Percentiles rank a stretch among this genome's conserved stretches.
Conservation (phyloP, 371 early-diverging fungal species). For the Mortierella sp. region DNA sequence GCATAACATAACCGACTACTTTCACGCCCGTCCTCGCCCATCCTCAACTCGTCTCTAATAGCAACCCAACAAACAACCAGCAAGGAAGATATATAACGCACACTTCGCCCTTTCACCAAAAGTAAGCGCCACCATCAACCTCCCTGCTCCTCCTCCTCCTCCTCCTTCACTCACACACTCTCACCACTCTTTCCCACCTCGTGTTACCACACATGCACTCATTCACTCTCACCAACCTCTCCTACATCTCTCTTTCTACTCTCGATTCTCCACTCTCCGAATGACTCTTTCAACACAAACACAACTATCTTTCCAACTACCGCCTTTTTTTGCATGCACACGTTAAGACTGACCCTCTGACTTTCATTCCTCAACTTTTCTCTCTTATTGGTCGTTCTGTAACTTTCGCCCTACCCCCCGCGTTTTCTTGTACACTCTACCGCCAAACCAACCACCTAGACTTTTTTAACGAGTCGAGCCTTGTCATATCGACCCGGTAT, state of each 20-base stretch:
- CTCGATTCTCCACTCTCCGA: too few relatives aligned
- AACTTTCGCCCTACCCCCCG: not conserved
- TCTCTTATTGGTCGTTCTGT: not conserved
- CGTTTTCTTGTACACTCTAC: not conserved
- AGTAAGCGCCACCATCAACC: not conserved
- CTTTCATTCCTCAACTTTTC: not conserved
- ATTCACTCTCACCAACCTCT: too few relatives aligned
- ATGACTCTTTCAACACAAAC: not conserved
- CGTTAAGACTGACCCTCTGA: not conserved
- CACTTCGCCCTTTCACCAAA: not conserved
- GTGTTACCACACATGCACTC: too few relatives aligned
- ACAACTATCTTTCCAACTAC: not conserved
- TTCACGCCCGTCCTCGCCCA: not conserved
- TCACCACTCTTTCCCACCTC: too few relatives aligned
- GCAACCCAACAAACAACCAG: constrained; percentile 3
- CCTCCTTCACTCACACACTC: too few relatives aligned
- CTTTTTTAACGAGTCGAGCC: not conserved
- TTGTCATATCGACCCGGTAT: not conserved
- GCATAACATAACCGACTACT: constrained; percentile 12
- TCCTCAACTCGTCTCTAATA: constrained; percentile 1
- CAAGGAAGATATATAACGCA: constrained; percentile 14
- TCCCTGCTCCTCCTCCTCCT: too few relatives aligned
- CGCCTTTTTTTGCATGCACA: not conserved
- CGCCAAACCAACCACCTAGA: not conserved
- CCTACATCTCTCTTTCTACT: too few relatives aligned